These are phyloP conservation scores for Plasmodium gonderi DNA, from an alignment of 169 alveolate genomes.

Conservation along the genomic window DNA sequence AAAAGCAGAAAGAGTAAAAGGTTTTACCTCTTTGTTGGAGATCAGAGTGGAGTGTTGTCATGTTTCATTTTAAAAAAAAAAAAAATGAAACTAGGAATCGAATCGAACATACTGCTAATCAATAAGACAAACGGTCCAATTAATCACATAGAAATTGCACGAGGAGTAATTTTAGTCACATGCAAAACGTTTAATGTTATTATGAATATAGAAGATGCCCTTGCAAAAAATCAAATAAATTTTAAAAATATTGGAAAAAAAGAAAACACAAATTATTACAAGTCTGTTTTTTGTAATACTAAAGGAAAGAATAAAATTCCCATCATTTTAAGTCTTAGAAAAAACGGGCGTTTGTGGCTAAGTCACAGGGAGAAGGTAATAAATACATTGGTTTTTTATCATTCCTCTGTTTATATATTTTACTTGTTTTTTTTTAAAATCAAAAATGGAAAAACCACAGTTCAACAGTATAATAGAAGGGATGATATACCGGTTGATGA, in stretches of 20 bases:
- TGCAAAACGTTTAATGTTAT: conserved; percentile 44
- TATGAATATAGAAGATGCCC: conserved; percentile 17
- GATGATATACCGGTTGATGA: too few relatives aligned
- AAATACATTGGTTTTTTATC: conserved; percentile 57
- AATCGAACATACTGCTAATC: conserved; percentile 3
- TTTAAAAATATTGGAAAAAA: conserved; percentile 38
- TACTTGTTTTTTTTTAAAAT: conserved; percentile 35
- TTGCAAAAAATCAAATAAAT: neutral
- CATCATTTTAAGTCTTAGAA: conserved; percentile 51
- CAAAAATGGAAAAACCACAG: too few relatives aligned
- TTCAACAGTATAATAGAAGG: too few relatives aligned
- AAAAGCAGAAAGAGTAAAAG: neutral
- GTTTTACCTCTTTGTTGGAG: conserved; percentile 55
- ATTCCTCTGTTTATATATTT: conserved; percentile 47
- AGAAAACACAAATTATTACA: conserved; percentile 27
- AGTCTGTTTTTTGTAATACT: conserved; percentile 40
- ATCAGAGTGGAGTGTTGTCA: conserved; percentile 45
- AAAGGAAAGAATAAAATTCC: conserved; percentile 5
- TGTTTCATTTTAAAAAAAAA: conserved; percentile 27
- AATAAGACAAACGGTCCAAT: conserved; percentile 56
- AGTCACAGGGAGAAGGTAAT: conserved; percentile 49
- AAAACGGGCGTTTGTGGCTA: conserved; percentile 69
- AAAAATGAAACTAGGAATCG: neutral
- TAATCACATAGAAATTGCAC: conserved; percentile 35
- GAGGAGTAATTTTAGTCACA: conserved; percentile 32